Percentiles rank a stretch among this genome's conserved stretches.
phyloP scores from a whole-genome alignment of 768 basidiomycete genomes.

The Coprinopsis marcescibilis region DNA sequence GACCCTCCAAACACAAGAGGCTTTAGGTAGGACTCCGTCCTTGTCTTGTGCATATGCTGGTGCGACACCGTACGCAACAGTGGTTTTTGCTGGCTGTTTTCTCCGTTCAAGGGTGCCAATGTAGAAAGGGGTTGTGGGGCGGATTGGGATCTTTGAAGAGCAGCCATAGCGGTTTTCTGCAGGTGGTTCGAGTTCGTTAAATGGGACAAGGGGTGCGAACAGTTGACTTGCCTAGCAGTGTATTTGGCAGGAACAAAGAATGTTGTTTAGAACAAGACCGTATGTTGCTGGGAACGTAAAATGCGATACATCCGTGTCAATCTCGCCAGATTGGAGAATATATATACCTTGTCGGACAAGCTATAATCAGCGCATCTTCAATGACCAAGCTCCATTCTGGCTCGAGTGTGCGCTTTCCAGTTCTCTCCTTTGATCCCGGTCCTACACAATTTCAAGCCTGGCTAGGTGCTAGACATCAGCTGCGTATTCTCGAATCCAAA shows the following conservation, averaged over 20 bases:
- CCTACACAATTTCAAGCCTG: too few relatives aligned
- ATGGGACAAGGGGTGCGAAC: neutral
- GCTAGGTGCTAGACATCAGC: too few relatives aligned
- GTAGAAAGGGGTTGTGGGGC: slow-evolving; percentile 23
- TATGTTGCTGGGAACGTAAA: too few relatives aligned
- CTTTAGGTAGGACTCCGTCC: slow-evolving; percentile 11
- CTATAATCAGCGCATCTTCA: too few relatives aligned
- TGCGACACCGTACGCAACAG: slow-evolving; percentile 20
- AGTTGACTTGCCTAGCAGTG: too few relatives aligned
- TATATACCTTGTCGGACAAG: too few relatives aligned
- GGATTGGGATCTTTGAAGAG: slow-evolving; percentile 1
- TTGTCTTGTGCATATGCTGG: slow-evolving; percentile 12
- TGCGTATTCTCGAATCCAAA: too few relatives aligned
- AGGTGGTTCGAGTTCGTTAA: neutral
- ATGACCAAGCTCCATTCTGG: too few relatives aligned
- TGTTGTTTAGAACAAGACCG: neutral
- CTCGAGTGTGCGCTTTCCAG: too few relatives aligned
- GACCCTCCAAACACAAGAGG: slow-evolving; percentile 2
- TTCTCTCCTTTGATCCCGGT: too few relatives aligned
- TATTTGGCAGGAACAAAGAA: neutral
- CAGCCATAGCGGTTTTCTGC: neutral
- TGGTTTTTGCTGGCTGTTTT: neutral
- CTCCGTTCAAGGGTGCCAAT: slow-evolving; percentile 3
- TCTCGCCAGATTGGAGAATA: too few relatives aligned
- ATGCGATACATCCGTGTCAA: too few relatives aligned